Conservation (phyloP, 768 basidiomycete genomes). For the Flagelloscypha sp. region DNA sequence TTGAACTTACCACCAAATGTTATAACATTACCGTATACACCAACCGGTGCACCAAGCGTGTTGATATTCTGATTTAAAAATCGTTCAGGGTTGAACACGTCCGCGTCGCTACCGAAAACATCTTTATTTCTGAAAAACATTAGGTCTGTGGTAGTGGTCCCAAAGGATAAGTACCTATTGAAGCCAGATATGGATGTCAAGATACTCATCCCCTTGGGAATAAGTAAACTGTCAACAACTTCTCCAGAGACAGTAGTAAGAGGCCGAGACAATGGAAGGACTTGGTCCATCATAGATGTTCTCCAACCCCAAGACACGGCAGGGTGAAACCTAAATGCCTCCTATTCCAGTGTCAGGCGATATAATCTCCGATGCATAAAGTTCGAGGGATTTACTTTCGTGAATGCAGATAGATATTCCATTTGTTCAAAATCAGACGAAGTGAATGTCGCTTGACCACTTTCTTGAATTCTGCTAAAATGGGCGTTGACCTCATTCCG, state of each 20-base stretch:
- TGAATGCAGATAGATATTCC: slow-evolving; percentile 38
- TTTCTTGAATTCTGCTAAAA: slow-evolving; percentile 1
- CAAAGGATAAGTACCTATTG: slow-evolving; percentile 32
- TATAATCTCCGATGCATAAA: slow-evolving; percentile 1
- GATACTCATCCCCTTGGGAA: slow-evolving; percentile 44
- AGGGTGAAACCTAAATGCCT: slow-evolving; percentile 47
- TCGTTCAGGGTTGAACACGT: slow-evolving; percentile 36
- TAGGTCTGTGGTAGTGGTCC: neutral
- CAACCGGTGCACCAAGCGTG: slow-evolving; percentile 15
- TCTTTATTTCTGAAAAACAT: slow-evolving; percentile 29
- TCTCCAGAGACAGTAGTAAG: slow-evolving; percentile 39
- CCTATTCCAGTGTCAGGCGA: slow-evolving; percentile 18
- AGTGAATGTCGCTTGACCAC: slow-evolving; percentile 21
- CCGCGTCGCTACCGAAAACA: slow-evolving; percentile 51
- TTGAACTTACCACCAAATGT: too few species aligned
- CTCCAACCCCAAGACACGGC: slow-evolving; percentile 48
- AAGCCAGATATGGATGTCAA: slow-evolving; percentile 47
- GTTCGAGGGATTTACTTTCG: slow-evolving; percentile 27
- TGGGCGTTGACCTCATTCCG: slow-evolving; percentile 6
- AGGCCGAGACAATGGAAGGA: slow-evolving; percentile 51
- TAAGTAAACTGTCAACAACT: slow-evolving; percentile 31
- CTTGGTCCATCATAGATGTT: slow-evolving; percentile 41
- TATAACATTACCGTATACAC: slow-evolving; percentile 18
- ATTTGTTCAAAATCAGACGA: slow-evolving; percentile 42
- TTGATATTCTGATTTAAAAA: slow-evolving; percentile 10